phyloP scores from a whole-genome alignment of 1,139 yeast species.

The Sugiyamaella paludigena region DNA sequence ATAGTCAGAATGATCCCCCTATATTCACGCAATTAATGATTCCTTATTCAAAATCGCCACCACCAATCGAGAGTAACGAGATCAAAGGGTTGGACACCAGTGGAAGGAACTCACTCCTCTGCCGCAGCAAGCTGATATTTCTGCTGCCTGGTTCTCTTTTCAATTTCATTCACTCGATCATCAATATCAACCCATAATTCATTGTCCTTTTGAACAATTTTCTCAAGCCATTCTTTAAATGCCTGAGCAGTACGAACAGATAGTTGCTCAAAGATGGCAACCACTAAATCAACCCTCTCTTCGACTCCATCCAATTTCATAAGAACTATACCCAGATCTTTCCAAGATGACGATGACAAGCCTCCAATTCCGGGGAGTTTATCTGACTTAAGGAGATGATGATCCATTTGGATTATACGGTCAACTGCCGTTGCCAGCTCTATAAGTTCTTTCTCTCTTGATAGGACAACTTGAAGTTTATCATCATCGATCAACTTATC shows the following conservation, averaged over 20 bases:
- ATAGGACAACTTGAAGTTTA: constrained; percentile 1
- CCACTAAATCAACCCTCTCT: not conserved
- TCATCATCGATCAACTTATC: not conserved
- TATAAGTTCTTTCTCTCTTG: constrained; percentile 4
- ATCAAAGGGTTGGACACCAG: too few species aligned
- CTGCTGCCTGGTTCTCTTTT: not conserved
- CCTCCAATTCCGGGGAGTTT: not conserved
- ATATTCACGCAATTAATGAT: too few species aligned
- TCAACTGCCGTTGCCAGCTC: not conserved
- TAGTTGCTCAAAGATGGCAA: constrained; percentile 5
- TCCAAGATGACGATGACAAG: not conserved
- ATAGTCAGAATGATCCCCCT: too few species aligned
- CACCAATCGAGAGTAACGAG: too few species aligned
- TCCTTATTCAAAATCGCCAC: too few species aligned
- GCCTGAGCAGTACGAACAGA: constrained; percentile 10
- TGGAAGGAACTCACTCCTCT: too few species aligned
- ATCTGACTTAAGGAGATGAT: not conserved
- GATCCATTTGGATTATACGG: not conserved
- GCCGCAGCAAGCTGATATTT: too few species aligned
- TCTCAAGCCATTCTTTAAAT: constrained; percentile 8
- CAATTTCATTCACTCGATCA: not conserved
- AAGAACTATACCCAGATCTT: not conserved
- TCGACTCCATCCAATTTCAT: not conserved
- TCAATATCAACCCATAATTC: constrained; percentile 9
- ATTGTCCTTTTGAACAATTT: constrained; percentile 9